Percentiles rank a stretch among this genome's conserved stretches.
Conservation (phyloP, 805 yeast species). For the Vanderwaltozyma verrucispora region DNA sequence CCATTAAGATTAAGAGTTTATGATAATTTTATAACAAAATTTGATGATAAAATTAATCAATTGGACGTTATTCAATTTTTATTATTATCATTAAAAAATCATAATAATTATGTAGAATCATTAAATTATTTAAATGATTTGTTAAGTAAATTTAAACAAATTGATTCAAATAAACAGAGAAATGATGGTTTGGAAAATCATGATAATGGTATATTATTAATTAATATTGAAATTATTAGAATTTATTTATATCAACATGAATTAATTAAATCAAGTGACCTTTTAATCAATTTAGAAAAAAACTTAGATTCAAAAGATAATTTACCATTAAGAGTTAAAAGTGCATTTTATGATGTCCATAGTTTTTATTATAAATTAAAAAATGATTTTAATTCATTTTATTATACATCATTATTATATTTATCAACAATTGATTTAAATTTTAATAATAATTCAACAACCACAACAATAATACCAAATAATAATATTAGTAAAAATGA, state of each 20-base stretch:
- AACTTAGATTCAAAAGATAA: conserved; percentile 48
- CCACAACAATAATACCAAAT: no score
- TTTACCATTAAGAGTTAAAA: conserved; percentile 55
- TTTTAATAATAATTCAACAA: conserved; percentile 1
- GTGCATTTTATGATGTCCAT: conserved; percentile 73
- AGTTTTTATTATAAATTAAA: conserved; percentile 66
- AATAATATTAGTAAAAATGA: neutral
- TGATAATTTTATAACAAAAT: conserved; percentile 56
- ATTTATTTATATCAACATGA: conserved; percentile 47
- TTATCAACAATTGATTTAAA: conserved; percentile 44
- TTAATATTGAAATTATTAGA: conserved; percentile 67
- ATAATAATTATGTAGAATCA: conserved; percentile 36
- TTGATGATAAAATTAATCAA: conserved; percentile 65
- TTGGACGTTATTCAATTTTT: conserved; percentile 71
- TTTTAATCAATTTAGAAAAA: conserved; percentile 50
- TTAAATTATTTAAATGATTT: conserved; percentile 38
- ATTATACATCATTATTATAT: conserved; percentile 70
- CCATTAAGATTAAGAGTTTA: conserved; percentile 56
- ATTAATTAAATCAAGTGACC: conserved; percentile 50
- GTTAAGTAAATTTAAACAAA: conserved; percentile 36
- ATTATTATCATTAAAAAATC: conserved; percentile 40
- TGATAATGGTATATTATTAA: conserved; percentile 46
- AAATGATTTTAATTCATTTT: conserved; percentile 71
- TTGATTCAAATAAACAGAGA: conserved; percentile 27
- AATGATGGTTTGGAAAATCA: conserved; percentile 31